A percentile compares a stretch with the other conserved stretches of the same genome.
These are phyloP conservation scores for Neoascochyta sp. DNA, from an alignment of 2,329 filamentous ascomycete genomes.

Conservation along the genomic window DNA sequence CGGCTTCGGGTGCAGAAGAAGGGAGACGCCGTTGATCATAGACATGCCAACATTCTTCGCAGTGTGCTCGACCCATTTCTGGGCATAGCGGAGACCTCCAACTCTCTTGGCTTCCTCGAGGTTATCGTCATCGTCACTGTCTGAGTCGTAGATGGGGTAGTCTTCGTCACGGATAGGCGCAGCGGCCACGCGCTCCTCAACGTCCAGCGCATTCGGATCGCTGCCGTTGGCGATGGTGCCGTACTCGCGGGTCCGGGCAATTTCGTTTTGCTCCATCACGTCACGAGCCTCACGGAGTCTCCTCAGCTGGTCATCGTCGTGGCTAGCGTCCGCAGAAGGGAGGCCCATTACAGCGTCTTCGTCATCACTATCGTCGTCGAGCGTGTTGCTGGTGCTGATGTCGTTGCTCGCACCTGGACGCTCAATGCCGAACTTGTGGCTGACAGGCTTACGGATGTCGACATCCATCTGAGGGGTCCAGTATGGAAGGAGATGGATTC, in stretches of 20 bases:
- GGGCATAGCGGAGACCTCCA: slow-evolving; percentile 73
- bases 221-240: slow-evolving; percentile 39
- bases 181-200: slow-evolving; percentile 77
- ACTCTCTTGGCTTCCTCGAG: slow-evolving; percentile 73
- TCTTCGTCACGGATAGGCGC: slow-evolving; percentile 65
- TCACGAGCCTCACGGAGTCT: slow-evolving; percentile 51
- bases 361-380: slow-evolving; percentile 71
- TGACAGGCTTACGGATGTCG: slow-evolving; percentile 90
- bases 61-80: slow-evolving; percentile 51
- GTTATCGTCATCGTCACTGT: slow-evolving; percentile 72
- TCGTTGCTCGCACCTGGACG: slow-evolving; percentile 71
- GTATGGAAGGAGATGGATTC: slow-evolving; percentile 87
- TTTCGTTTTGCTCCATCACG: slow-evolving; percentile 50
- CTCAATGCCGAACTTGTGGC: slow-evolving; percentile 86
- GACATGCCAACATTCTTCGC: slow-evolving; percentile 45
- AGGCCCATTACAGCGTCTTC: slow-evolving; percentile 40
- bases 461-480: slow-evolving; percentile 99
- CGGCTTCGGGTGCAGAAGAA: slow-evolving; percentile 42
- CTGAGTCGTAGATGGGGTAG: slow-evolving; percentile 87
- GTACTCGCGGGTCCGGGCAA: slow-evolving; percentile 48
- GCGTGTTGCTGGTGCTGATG: slow-evolving; percentile 71
- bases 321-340: slow-evolving; percentile 26
- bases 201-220: slow-evolving; percentile 56
- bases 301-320: slow-evolving; percentile 45
- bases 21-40: slow-evolving; percentile 22